Conservation (phyloP, 2,329 filamentous ascomycete species). For the Aspergillus sp. region DNA sequence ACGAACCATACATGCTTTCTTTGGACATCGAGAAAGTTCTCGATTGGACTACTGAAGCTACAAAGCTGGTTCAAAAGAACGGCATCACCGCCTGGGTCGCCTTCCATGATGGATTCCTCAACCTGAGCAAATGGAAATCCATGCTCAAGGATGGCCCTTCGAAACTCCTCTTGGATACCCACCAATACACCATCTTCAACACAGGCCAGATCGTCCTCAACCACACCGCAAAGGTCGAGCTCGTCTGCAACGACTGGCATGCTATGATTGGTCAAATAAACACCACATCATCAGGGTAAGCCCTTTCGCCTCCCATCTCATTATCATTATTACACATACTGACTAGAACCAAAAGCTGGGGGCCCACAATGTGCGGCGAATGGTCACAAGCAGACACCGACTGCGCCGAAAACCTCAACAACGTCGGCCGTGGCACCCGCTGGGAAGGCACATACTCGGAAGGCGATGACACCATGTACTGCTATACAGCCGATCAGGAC, state of each 20-base stretch:
- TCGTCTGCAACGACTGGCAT: slow-evolving; percentile 86
- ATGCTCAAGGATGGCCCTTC: slow-evolving; percentile 69
- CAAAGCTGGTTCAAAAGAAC: slow-evolving; percentile 71
- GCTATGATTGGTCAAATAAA: slow-evolving; percentile 72
- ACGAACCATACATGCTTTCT: slow-evolving; percentile 85
- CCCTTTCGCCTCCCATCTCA: background rate
- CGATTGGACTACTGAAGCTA: slow-evolving; percentile 75
- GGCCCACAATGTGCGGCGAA: slow-evolving; percentile 91
- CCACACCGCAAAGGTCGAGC: slow-evolving; percentile 79
- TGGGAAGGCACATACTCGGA: slow-evolving; percentile 82
- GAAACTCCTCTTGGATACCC: slow-evolving; percentile 82
- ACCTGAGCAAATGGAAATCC: slow-evolving; percentile 86
- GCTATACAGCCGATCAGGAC: slow-evolving; percentile 59
- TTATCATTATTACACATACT: background rate
- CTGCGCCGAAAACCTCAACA: slow-evolving; percentile 82
- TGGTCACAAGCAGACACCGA: slow-evolving; percentile 98
- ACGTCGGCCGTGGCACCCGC: slow-evolving; percentile 81
- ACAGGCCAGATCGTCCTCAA: slow-evolving; percentile 76
- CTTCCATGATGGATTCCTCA: slow-evolving; percentile 94
- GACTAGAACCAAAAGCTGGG: slow-evolving; percentile 56
- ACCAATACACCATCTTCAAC: slow-evolving; percentile 99
- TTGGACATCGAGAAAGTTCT: slow-evolving; percentile 68
- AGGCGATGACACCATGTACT: slow-evolving; percentile 70
- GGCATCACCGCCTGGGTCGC: slow-evolving; percentile 72
- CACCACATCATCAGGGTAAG: slow-evolving; percentile 66